Base-by-base conservation (phyloP, 2,329 filamentous ascomycete genomes). In the Zasmidium cellare region DNA sequence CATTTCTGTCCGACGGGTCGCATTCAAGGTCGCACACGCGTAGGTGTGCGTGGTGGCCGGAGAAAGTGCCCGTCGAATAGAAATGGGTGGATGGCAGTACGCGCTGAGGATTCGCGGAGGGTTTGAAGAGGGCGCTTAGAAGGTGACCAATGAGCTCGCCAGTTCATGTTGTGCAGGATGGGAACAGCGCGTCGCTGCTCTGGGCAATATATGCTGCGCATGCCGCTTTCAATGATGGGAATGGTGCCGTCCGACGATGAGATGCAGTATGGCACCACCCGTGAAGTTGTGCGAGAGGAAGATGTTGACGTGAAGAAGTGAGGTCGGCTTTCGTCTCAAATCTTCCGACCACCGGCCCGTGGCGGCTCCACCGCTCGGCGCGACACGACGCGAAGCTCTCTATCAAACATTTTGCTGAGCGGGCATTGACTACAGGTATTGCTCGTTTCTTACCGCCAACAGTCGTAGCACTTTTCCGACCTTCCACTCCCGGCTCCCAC, bases 61-160 rank as follows among this genome's bases (percentile, higher is more conserved):
- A 53, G 45, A 38, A 24, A 41, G 23, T 9, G 24, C 45, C 49
- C 50, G 46, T 51, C 46, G 41, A 53, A 54, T 47, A 16, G 51
- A 46, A 51, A 25, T 41, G 53, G 47, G 35, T 60, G 57, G 57
- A 53, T 54, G 57, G 53, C 54, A 59, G 35, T 51, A 55, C 55
- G 49, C 60, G 60, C 48, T 53, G 51, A 53, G 50, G 35, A 46
- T 53, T 53, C 49, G 51, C 46, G 54, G 58, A 58, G 22, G 55
- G 19, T 49, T 51, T 51, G 56, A 59, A 28, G 53, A 44, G 58
- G 58, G 63, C 63, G 63, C 58, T 57, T 65, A 62, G 35, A 19
- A 18, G 46, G 24, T 41, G 51, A 58, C 56, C 60, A 62, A 63
- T 58, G 35, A 54, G 44, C 24, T 46, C 20, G 1, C 9, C 24